These are phyloP conservation scores for Coemansia sp. DNA, from an alignment of 192 early-diverging fungal species.

Conservation along the genomic window DNA sequence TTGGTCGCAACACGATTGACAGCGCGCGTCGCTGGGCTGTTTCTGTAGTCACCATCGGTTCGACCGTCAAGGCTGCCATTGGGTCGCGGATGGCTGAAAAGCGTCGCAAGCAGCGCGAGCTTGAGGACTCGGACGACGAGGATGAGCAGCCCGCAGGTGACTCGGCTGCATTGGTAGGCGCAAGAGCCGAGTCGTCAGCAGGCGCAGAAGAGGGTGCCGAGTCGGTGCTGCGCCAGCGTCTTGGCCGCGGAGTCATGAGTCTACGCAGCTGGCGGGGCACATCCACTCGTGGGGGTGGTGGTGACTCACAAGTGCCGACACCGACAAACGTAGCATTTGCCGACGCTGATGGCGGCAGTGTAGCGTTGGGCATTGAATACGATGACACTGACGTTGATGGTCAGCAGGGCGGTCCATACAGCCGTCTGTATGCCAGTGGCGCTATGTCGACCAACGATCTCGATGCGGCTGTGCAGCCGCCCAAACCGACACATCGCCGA, in stretches of 20 bases:
- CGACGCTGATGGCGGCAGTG: neutral
- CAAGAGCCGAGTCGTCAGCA: neutral
- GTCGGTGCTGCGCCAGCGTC: constrained; percentile 27
- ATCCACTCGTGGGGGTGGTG: constrained; percentile 1
- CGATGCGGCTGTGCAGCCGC: neutral
- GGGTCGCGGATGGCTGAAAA: constrained; percentile 40
- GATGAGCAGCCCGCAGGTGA: constrained; percentile 21
- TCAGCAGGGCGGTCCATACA: constrained; percentile 1
- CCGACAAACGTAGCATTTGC: constrained; percentile 2
- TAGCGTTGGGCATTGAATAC: constrained; percentile 5
- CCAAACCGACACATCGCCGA: neutral
- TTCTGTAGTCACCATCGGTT: constrained; percentile 18
- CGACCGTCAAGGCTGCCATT: constrained; percentile 21
- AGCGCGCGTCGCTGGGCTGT: constrained; percentile 31
- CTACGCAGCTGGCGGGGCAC: constrained; percentile 45
- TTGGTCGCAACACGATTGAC: constrained; percentile 26
- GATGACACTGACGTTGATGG: neutral
- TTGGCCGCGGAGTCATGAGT: constrained; percentile 39
- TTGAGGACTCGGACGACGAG: constrained; percentile 53
- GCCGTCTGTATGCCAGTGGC: constrained; percentile 1
- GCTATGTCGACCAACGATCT: constrained; percentile 6
- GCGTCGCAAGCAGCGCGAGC: constrained; percentile 48
- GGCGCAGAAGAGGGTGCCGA: constrained; percentile 11
- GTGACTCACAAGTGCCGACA: constrained; percentile 3
- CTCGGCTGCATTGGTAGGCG: neutral